phyloP scores from a whole-genome alignment of 78 protist genomes.

The Diacronema lutheri region DNA sequence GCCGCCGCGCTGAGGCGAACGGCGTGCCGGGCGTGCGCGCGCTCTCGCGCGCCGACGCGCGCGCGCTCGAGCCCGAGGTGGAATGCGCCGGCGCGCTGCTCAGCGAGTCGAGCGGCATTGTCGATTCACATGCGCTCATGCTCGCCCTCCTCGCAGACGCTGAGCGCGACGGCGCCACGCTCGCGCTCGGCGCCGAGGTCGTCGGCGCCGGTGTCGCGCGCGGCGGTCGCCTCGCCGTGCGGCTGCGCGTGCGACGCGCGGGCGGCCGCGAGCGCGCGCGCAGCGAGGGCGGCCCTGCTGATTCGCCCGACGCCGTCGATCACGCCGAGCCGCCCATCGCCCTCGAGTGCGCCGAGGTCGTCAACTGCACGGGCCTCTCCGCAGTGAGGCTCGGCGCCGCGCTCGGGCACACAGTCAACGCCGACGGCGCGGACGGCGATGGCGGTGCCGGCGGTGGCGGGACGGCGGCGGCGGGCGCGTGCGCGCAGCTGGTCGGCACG shows the following conservation, averaged over 20 bases:
- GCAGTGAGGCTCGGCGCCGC: background rate
- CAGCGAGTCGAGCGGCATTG: conserved; percentile 5
- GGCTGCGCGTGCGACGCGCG: too few species aligned
- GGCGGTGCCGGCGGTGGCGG: too few species aligned
- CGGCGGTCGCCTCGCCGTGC: too few species aligned
- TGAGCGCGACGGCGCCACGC: background rate
- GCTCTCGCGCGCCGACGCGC: background rate
- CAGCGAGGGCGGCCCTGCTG: too few species aligned
- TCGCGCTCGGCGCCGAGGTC: background rate
- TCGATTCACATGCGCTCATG: background rate
- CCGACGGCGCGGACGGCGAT: too few species aligned
- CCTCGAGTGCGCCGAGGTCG: background rate
- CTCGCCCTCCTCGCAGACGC: background rate
- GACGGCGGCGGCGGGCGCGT: too few species aligned
- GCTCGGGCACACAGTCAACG: too few species aligned
- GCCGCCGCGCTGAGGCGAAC: too few species aligned
- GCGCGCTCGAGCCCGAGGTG: background rate
- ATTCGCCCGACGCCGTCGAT: too few species aligned
- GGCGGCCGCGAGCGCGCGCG: too few species aligned
- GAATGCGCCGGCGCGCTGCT: background rate
- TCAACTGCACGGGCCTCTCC: background rate
- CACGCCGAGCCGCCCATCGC: too few species aligned
- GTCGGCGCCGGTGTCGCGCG: background rate
- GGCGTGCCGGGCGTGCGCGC: background rate
- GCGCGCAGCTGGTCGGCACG: too few species aligned